phyloP scores from a whole-genome alignment of 2,329 filamentous ascomycete genomes.

The Moelleriella libera region DNA sequence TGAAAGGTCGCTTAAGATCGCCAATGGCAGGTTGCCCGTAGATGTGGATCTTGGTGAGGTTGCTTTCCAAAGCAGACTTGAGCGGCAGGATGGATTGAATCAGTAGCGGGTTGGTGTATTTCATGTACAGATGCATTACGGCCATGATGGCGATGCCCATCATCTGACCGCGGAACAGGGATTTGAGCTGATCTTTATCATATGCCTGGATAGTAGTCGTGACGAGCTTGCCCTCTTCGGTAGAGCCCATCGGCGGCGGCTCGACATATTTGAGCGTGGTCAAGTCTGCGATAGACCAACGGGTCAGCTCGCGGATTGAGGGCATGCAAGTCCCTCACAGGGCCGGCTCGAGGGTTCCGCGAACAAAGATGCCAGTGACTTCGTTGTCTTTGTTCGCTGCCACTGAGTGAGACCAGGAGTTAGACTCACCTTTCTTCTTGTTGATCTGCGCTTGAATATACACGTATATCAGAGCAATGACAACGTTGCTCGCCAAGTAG shows the following conservation, averaged over 20 bases:
- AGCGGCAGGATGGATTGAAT: conserved; percentile 98
- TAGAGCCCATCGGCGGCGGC: conserved; percentile 80
- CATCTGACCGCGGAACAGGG: conserved; percentile 75
- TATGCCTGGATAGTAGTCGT: conserved; percentile 95
- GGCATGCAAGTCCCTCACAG: too few species aligned
- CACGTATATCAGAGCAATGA: conserved; percentile 75
- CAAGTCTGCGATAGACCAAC: conserved; percentile 49
- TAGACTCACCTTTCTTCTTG: conserved; percentile 78
- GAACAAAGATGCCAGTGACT: neutral
- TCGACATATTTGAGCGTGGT: conserved; percentile 98
- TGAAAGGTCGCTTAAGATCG: conserved; percentile 93
- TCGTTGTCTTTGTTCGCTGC: too few species aligned
- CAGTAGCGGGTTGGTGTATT: conserved; percentile 97
- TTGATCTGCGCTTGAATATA: conserved; percentile 79
- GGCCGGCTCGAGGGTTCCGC: neutral
- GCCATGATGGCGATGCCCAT: conserved; percentile 98
- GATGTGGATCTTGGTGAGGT: conserved; percentile 90
- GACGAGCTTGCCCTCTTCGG: conserved; percentile 89
- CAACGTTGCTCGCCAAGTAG: conserved; percentile 52
- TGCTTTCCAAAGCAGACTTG: conserved; percentile 90
- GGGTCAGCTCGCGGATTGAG: neutral
- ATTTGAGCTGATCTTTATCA: conserved; percentile 73
- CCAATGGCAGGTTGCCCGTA: conserved; percentile 76
- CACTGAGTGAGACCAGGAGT: neutral
- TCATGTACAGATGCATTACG: conserved; percentile 98